Percentiles rank a stretch among this genome's conserved stretches.
Evolutionary conservation across 306 rosid genomes (phyloP).

Genomic region (Glycine soja): DNA sequence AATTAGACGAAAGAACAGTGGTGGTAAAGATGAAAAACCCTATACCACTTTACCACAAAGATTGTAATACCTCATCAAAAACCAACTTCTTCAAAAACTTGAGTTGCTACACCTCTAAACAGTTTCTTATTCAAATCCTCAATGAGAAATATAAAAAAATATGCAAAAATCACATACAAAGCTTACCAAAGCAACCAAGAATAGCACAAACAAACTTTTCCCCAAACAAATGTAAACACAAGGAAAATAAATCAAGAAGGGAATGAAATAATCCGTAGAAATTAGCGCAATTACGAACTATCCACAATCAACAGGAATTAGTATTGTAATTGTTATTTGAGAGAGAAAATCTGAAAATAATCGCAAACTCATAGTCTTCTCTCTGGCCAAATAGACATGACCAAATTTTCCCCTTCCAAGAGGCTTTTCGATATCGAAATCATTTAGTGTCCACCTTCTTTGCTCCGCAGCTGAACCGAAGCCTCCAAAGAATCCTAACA

Average conservation of each 20-base stretch:
- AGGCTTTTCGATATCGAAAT: conserved; percentile 95
- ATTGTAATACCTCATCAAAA: not conserved
- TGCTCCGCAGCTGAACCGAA: conserved; percentile 72
- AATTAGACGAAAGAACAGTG: not conserved
- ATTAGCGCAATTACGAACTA: conserved; percentile 2
- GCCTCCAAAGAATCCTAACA: conserved; percentile 66
- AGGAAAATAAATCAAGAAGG: not conserved
- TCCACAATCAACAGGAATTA: not conserved
- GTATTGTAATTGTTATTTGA: not conserved
- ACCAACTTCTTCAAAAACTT: not conserved
- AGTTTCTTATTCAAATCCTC: conserved; percentile 18
- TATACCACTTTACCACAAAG: not conserved
- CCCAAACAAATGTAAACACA: not conserved
- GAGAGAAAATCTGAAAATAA: not conserved
- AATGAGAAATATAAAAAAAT: not conserved
- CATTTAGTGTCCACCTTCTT: conserved; percentile 87
- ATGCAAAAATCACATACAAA: not conserved
- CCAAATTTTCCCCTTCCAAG: conserved; percentile 99
- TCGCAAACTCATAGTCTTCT: conserved; percentile 69
- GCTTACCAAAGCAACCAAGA: not conserved
- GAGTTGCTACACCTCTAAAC: not conserved
- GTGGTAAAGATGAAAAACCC: not conserved
- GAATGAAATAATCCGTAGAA: not conserved
- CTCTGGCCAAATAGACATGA: conserved; percentile 99
- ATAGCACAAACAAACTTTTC: not conserved